A percentile compares a stretch with the other conserved stretches of the same genome.
Evolutionary conservation across 2,329 filamentous ascomycete species (phyloP).

Genomic region (Calonectria honghensis): DNA sequence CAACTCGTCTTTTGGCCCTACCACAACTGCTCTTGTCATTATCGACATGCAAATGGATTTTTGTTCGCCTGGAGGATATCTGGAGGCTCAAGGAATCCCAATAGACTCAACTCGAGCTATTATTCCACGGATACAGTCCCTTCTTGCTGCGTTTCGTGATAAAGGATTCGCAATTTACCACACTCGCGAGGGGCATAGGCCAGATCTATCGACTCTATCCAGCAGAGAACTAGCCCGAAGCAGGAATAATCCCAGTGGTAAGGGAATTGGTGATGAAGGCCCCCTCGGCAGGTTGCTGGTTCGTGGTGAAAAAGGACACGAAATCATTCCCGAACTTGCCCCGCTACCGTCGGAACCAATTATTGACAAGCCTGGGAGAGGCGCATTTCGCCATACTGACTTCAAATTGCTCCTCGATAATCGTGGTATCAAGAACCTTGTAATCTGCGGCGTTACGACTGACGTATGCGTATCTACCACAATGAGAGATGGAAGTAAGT

Average conservation of each 20-base stretch:
- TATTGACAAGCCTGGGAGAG: conserved; percentile 30
- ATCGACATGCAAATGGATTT: conserved; percentile 33
- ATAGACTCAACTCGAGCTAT: conserved; percentile 15
- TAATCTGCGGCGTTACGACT: conserved; percentile 21
- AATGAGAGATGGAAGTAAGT: conserved; percentile 27
- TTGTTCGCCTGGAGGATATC: conserved; percentile 20
- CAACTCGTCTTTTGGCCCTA: not conserved
- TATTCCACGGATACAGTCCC: conserved; percentile 14
- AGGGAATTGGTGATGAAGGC: conserved; percentile 24
- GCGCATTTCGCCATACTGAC: conserved; percentile 28
- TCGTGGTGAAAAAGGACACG: conserved; percentile 27
- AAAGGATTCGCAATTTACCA: conserved; percentile 18
- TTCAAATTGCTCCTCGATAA: conserved; percentile 28
- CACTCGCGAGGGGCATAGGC: conserved; percentile 17
- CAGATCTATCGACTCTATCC: conserved; percentile 27
- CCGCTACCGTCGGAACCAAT: conserved; percentile 22
- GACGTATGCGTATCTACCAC: conserved; percentile 29
- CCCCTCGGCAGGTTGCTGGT: conserved; percentile 15
- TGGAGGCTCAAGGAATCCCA: conserved; percentile 19
- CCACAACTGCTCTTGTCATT: conserved; percentile 11
- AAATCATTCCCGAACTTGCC: conserved; percentile 19
- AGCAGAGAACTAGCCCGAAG: conserved; percentile 4
- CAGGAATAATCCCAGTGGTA: conserved; percentile 19
- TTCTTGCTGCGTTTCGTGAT: conserved; percentile 9
- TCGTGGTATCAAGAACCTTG: conserved; percentile 15